Base-by-base conservation (phyloP, 805 yeast genomes). In the Suhomyces kilbournensis region DNA sequence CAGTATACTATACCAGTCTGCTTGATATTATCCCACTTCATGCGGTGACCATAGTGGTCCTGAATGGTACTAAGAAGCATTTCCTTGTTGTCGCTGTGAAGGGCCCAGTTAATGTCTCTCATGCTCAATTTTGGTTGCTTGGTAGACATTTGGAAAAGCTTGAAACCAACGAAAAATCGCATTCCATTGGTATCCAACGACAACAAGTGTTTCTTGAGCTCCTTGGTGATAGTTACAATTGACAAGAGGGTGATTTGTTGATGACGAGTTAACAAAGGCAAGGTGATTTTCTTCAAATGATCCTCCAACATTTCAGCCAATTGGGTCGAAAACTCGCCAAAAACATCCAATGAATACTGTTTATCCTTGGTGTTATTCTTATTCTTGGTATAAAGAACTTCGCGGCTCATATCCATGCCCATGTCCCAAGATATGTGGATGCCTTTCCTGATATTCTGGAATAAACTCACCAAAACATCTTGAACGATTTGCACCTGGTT, bases 31-130 rank as follows among this genome's bases (percentile, higher is more conserved):
- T 72, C 66, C 94, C 96, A 90, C 2, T 81, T 75, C 39, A 89
- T 56, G 54, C 76, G 71, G 44, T 65, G 53, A 67, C 72, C 53
- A 55, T 74, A 72, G 44, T 81, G 65, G 47, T 75, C 66, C 48
- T 76, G 72, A 12, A 86, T 72, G 7, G 79, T 58, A 46, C 77
- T 75, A 10, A 86, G 67, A 17, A 93, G 64, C 28, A 89, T 63
- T 49, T 86, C 91, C 57, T 87, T 88, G 54, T 88, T 84, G 44
- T 83, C 87, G 51, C 94, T 85, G 67, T 90, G 96, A 22, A 88
- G 70, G 0, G 97, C 98, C 92, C 96, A 93, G 48, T 80, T 79
- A 49, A 87, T 79, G 68, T 93, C 97, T 61, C 98, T 77, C 83
- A 87, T 86, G 1, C 85, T 77, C 55, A 92, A 71, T 5, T 76